phyloP scores from a whole-genome alignment of 768 basidiomycete species.

The Royoungia palumana region DNA sequence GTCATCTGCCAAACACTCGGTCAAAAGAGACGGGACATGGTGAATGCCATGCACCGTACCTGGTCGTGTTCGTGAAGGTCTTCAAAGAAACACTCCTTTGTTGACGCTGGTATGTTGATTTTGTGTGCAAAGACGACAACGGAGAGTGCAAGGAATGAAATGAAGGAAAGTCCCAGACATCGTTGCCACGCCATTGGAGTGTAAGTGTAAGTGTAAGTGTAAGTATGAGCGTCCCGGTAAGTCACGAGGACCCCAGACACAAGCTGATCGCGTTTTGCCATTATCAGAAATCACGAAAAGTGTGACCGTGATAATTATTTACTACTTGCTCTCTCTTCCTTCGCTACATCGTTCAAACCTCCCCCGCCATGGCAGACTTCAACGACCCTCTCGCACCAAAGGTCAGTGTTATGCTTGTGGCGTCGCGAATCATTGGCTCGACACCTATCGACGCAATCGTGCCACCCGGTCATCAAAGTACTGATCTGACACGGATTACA shows the following conservation, averaged over 20 bases:
- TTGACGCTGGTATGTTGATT: slow-evolving; percentile 71
- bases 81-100: slow-evolving; percentile 95
- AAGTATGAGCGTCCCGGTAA: too few relatives aligned
- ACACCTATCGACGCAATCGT: slow-evolving; percentile 25
- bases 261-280: slow-evolving; percentile 1
- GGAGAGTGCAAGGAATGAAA: slow-evolving; percentile 36
- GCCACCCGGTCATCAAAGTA: slow-evolving; percentile 23
- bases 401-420: slow-evolving; percentile 41
- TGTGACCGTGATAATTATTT: slow-evolving; percentile 27
- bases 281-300: slow-evolving; percentile 14
- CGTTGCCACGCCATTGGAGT: slow-evolving; percentile 35
- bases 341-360: slow-evolving; percentile 8
- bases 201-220: too few relatives aligned
- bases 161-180: slow-evolving; percentile 37
- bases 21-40: background rate
- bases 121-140: slow-evolving; percentile 54
- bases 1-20: slow-evolving; percentile 75
- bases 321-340: slow-evolving; percentile 17
- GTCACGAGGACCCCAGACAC: slow-evolving; percentile 26
- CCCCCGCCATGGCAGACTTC: slow-evolving; percentile 52
- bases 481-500: slow-evolving; percentile 27
- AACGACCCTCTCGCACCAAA: slow-evolving; percentile 68
- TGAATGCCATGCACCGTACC: slow-evolving; percentile 50
- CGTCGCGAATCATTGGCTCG: slow-evolving; percentile 1
- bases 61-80: slow-evolving; percentile 90